Conservation (phyloP, 2,329 filamentous ascomycete species). For the Fusarium sp. region DNA sequence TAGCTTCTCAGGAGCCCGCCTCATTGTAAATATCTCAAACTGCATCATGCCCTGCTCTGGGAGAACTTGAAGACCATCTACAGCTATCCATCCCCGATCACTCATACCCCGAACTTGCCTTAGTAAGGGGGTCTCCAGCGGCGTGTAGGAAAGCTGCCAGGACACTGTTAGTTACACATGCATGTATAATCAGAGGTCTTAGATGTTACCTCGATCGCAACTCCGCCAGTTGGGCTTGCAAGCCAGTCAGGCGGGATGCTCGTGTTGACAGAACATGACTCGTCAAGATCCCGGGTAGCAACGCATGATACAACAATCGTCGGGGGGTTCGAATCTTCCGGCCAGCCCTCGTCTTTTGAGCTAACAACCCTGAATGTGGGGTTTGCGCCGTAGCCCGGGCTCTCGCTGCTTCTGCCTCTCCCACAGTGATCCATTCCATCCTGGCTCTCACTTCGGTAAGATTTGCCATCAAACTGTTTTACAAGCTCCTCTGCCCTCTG, state of each 20-base stretch:
- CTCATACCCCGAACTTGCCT: constrained; percentile 63
- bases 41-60: constrained; percentile 72
- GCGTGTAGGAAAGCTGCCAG: constrained; percentile 9
- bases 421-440: not conserved
- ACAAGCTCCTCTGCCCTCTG: constrained; percentile 65
- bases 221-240: constrained; percentile 67
- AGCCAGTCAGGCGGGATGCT: constrained; percentile 68
- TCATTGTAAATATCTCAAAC: constrained; percentile 72
- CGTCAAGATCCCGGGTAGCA: constrained; percentile 12
- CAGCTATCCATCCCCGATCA: constrained; percentile 65
- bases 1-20: constrained; percentile 65
- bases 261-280: constrained; percentile 49
- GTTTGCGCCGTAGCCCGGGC: not conserved
- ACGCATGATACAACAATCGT: constrained; percentile 34
- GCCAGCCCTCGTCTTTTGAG: constrained; percentile 26
- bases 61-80: constrained; percentile 70
- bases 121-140: constrained; percentile 56
- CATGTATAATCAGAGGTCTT: too few species aligned
- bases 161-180: too few species aligned
- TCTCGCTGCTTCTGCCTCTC: not conserved
- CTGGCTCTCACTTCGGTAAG: not conserved
- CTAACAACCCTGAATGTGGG: constrained; percentile 44
- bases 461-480: constrained; percentile 34
- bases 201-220: constrained; percentile 57
- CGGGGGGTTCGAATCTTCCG: constrained; percentile 8